A percentile compares a stretch with the other conserved stretches of the same genome.
These are phyloP conservation scores for Aphanomyces invadans DNA, from an alignment of 352 stramenopile genomes.

Conservation along the genomic window DNA sequence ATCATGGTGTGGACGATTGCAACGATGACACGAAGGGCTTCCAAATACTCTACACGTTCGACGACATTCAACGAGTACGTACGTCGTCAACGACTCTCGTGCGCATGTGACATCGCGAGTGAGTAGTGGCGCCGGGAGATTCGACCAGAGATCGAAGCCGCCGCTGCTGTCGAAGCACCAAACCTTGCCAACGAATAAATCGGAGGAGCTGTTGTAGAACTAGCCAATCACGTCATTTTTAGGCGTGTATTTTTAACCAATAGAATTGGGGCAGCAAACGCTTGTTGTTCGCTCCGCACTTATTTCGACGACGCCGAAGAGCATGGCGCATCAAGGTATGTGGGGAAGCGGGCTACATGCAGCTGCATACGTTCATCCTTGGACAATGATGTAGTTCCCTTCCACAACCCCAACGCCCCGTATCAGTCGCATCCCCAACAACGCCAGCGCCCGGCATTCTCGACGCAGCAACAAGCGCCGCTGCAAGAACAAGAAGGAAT, in stretches of 20 bases:
- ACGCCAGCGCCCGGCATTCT: constrained; percentile 30
- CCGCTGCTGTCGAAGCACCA: not conserved
- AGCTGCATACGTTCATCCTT: not conserved
- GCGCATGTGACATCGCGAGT: not conserved
- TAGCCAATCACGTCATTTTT: no score
- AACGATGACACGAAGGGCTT: not conserved
- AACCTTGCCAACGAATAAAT: not conserved
- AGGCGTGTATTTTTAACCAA: constrained; percentile 14
- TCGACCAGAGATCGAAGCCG: constrained; percentile 10
- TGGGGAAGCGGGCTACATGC: not conserved
- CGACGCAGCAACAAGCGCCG: constrained; percentile 9
- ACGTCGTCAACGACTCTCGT: no score
- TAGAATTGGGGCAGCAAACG: not conserved
- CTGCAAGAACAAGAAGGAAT: constrained; percentile 5
- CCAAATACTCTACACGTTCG: constrained; percentile 2
- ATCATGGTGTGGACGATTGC: not conserved
- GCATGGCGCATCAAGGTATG: constrained; percentile 34
- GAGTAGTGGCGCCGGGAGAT: constrained; percentile 15
- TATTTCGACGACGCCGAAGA: not conserved
- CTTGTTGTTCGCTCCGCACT: not conserved
- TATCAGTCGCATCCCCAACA: constrained; percentile 32
- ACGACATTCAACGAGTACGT: constrained; percentile 11
- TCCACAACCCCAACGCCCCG: constrained; percentile 45
- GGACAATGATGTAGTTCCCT: constrained; percentile 36
- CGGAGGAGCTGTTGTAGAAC: not conserved